Base-by-base conservation (phyloP, 495 filamentous ascomycete species). In the Penicillium robsamsonii region DNA sequence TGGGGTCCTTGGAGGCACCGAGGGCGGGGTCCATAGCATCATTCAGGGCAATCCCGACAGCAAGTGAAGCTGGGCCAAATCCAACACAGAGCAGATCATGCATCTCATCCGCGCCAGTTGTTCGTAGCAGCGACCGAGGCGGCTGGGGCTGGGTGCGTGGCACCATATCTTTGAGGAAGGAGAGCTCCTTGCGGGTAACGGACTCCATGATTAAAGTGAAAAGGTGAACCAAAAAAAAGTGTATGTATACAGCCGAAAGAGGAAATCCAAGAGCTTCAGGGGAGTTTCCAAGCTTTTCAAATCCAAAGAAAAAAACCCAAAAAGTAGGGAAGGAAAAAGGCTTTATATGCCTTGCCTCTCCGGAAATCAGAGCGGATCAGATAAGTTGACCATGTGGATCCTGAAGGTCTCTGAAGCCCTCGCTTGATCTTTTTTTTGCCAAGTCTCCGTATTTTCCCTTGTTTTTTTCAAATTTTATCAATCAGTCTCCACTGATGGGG, bases 1-100 rank as follows among this genome's bases (percentile, higher is more conserved):
- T 55, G 22, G 68, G 41, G 38, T 43, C 58, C 27, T 33, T 47
- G 25, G 8, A 27, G 38, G 56, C 17, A 61, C 66, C 51, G 56
- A 68, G 56, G 51, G 75, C 44, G 40, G 73, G 66, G 52, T 80
- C 62, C 77, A 80, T 51, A 59, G 75, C 73, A 69, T 98, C 93
- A 67, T 94, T 86, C 25, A 96, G 78, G 7, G 93, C 93, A 48
- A 96, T 86, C 10, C 89, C 93, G 51, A 97, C 91, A n/a, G 93
- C 87, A 11, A 97, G 81, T 54, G 91, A 94, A 12, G 93, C 93
- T 11, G 93, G 93, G 2, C 93, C 93, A 64, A 97, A 98, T 33
- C 93, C 93, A 31, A 97, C 81, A 71, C 93, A 96, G 44, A 97
- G 76, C 24, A 98, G 70, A 63, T 97, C 93, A 60, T 91, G 86